These are phyloP conservation scores for Fusarium sp. DNA, from an alignment of 2,329 filamentous ascomycete species.

Conservation along the genomic window DNA sequence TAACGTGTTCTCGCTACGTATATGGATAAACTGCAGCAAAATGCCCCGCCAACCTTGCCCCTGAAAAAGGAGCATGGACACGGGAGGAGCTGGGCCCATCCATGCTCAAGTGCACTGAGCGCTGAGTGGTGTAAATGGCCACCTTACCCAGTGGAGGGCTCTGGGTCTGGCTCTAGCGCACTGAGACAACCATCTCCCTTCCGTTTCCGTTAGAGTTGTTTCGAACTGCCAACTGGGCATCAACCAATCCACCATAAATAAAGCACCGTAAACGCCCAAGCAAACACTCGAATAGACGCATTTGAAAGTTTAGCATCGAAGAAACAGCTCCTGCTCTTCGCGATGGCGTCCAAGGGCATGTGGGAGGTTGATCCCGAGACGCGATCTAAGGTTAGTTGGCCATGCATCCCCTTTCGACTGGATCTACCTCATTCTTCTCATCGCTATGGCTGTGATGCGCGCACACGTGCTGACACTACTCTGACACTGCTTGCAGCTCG, in stretches of 20 bases:
- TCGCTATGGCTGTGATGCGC: slow-evolving; percentile 6
- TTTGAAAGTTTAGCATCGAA: slow-evolving; percentile 13
- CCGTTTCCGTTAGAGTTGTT: slow-evolving; percentile 30
- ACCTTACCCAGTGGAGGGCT: slow-evolving; percentile 4
- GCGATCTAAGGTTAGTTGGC: slow-evolving; percentile 79
- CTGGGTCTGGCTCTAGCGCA: slow-evolving; percentile 22
- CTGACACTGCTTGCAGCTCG: slow-evolving; percentile 67
- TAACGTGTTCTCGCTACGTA: slow-evolving; percentile 3
- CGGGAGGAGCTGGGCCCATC: slow-evolving; percentile 25
- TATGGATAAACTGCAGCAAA: slow-evolving; percentile 13
- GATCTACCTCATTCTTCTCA: slow-evolving; percentile 4
- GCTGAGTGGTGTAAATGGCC: slow-evolving; percentile 30
- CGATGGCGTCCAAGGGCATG: slow-evolving; percentile 80
- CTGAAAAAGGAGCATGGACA: slow-evolving; percentile 23
- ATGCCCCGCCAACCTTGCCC: slow-evolving; percentile 33
- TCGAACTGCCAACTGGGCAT: slow-evolving; percentile 32
- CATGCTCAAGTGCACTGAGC: slow-evolving; percentile 23
- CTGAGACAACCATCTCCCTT: slow-evolving; percentile 32
- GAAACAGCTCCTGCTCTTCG: slow-evolving; percentile 19
- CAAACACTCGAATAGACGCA: slow-evolving; percentile 2
- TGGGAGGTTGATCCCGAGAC: slow-evolving; percentile 99
- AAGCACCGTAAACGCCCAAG: slow-evolving; percentile 2
- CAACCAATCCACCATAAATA: slow-evolving; percentile 26
- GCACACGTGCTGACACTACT: slow-evolving; percentile 31
- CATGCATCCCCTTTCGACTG: slow-evolving; percentile 19